A percentile compares a stretch with the other conserved stretches of the same genome.
Conservation (phyloP, 2,329 filamentous ascomycete genomes). For the Chlorencoelia australis region DNA sequence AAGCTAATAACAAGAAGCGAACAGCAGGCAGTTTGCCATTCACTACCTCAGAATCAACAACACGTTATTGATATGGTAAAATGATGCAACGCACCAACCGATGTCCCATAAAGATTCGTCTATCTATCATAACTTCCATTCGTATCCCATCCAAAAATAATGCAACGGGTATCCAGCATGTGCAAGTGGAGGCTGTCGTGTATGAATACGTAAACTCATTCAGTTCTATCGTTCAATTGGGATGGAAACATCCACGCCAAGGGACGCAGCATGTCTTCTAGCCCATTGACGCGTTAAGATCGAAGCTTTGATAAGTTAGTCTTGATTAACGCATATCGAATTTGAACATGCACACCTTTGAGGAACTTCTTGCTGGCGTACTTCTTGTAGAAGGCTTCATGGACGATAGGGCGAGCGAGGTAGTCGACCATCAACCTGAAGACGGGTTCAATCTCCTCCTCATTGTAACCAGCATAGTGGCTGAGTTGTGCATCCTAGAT, state of each 20-base stretch:
- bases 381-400: conserved; percentile 99
- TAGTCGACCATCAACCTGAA: conserved; percentile 96
- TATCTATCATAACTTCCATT: conserved; percentile 25
- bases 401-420: conserved; percentile 76
- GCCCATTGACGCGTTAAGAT: conserved; percentile 89
- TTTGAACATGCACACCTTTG: conserved; percentile 59
- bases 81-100: no score
- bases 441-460: conserved; percentile 86
- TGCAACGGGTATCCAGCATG: conserved; percentile 24
- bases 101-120: no score
- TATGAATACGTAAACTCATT: conserved; percentile 17
- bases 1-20: no score
- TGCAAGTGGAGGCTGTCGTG: conserved; percentile 21
- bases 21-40: no score
- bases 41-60: no score
- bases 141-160: conserved; percentile 27
- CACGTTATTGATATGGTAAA: no score
- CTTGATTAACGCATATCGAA: not conserved
- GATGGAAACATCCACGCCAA: conserved; percentile 37
- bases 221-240: conserved; percentile 25
- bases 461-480: conserved; percentile 87
- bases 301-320: conserved; percentile 51
- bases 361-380: conserved; percentile 99
- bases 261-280: conserved; percentile 60
- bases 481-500: conserved; percentile 68